Base-by-base conservation (phyloP, 2,329 filamentous ascomycete genomes). In the Aspergillus sp. region DNA sequence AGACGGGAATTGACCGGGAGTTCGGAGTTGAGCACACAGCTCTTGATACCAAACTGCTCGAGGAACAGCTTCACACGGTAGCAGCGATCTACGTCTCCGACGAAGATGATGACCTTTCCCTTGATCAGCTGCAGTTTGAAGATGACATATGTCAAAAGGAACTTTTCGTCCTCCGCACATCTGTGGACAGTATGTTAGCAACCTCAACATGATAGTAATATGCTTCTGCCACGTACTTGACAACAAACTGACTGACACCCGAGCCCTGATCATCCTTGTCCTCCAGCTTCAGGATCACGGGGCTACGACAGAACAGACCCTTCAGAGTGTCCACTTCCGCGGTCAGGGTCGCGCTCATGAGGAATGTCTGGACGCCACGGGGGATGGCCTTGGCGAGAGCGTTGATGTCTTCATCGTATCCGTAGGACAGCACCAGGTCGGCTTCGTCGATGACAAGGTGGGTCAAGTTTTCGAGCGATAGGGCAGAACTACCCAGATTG, bases 111-210 rank as follows among this genome's bases (percentile, higher is more conserved):
- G 53, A 88, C 88, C 71, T 97, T 97, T 58, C 94, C 94, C 70
- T 93, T 95, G 67, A 99, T 87, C 47, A 97, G 78, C 69, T 94
- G 89, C 11, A 97, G 81, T 76, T 96, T 96, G 78, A 96, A 95
- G 67, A 97, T 93, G 54, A 96, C 88, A 65, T 96, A 97, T 16
- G 88, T 85, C 41, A 99, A 76, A 35, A 99, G 76, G 65, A 97
- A 99, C 68, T 99, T 99, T 65, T 97, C 94, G 60, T 97, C 93
- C 73, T 99, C 94, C n/a, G 84, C 90, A 61, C 91, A 95, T 67
- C 84, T 87, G 49, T 42, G 7, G 19, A 3, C 17, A 42, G 45
- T 7, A 45, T 11, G 17, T 14, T 30, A 24, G 45, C 2, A 3
- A 22, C 65, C 57, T 32, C 10, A 50, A 19, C 40, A 19, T 42